These are phyloP conservation scores for Dioszegia aurantiaca DNA, from an alignment of 768 basidiomycete species.

Conservation along the genomic window DNA sequence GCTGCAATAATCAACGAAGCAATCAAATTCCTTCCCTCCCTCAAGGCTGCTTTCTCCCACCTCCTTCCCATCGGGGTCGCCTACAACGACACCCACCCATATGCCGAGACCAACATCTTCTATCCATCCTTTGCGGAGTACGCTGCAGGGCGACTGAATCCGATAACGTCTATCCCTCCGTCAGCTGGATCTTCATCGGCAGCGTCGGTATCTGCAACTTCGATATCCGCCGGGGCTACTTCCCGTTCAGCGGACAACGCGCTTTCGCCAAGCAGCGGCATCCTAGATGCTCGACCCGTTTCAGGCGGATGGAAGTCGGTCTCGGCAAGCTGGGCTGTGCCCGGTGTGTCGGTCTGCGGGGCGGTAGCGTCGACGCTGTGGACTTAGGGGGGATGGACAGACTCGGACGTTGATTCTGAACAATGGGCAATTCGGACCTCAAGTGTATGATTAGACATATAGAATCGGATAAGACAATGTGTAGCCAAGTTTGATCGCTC, in stretches of 20 bases:
- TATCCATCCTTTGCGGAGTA: conserved; percentile 35
- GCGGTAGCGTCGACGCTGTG: no score
- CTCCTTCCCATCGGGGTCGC: conserved; percentile 46
- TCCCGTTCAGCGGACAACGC: no score
- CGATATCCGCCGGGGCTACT: no score
- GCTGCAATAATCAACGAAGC: conserved; percentile 20
- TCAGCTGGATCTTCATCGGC: background rate
- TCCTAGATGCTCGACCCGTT: background rate
- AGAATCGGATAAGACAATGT: no score
- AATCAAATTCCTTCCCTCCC: conserved; percentile 29
- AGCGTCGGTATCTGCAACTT: background rate
- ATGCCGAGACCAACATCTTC: conserved; percentile 43
- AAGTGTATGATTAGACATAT: no score
- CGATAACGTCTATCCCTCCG: background rate
- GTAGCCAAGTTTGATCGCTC: no score
- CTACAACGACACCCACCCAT: conserved; percentile 48
- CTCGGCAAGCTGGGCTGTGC: no score
- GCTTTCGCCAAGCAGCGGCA: background rate
- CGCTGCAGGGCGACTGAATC: conserved; percentile 14
- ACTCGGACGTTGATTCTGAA: no score
- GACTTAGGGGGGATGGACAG: no score
- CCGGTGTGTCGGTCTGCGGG: no score
- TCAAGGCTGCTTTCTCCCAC: conserved; percentile 42
- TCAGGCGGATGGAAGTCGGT: background rate
- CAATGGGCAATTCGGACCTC: no score